phyloP scores from a whole-genome alignment of 805 yeast genomes.

The Phaffomyces thermotolerans region DNA sequence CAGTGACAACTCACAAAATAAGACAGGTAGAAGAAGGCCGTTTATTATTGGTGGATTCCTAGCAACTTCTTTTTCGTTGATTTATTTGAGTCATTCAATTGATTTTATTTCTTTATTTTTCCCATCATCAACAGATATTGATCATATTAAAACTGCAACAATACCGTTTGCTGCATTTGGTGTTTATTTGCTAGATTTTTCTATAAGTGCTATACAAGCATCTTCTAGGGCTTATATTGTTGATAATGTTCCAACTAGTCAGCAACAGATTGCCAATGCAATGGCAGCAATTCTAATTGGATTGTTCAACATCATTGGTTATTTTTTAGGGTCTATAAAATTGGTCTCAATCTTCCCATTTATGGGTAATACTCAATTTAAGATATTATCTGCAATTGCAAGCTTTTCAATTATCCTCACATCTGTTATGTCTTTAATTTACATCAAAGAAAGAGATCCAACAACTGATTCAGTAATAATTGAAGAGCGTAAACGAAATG shows the following conservation, averaged over 20 bases:
- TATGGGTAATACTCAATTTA: constrained; percentile 44
- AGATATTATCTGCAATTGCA: constrained; percentile 39
- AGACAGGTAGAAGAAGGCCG: constrained; percentile 48
- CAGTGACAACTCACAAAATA: constrained; percentile 42
- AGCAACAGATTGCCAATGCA: constrained; percentile 54
- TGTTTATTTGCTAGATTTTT: constrained; percentile 47
- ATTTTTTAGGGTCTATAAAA: constrained; percentile 43
- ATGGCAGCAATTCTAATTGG: constrained; percentile 65
- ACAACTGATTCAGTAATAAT: constrained; percentile 32
- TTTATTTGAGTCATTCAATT: constrained; percentile 39
- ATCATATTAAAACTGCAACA: constrained; percentile 26
- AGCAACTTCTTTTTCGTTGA: constrained; percentile 38
- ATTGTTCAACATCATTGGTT: constrained; percentile 50
- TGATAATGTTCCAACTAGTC: constrained; percentile 49
- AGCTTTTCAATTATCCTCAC: constrained; percentile 33
- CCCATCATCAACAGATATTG: constrained; percentile 14
- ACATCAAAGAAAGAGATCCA: constrained; percentile 44
- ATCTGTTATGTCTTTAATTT: constrained; percentile 24
- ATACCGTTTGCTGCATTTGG: constrained; percentile 47
- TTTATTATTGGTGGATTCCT: constrained; percentile 49
- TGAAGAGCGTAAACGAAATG: constrained; percentile 30
- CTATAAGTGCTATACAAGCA: constrained; percentile 54
- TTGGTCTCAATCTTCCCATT: constrained; percentile 30
- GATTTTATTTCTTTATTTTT: constrained; percentile 31
- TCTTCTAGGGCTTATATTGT: constrained; percentile 54